phyloP scores from a whole-genome alignment of 2,329 filamentous ascomycete species.

The Lasiodiplodia theobromae region DNA sequence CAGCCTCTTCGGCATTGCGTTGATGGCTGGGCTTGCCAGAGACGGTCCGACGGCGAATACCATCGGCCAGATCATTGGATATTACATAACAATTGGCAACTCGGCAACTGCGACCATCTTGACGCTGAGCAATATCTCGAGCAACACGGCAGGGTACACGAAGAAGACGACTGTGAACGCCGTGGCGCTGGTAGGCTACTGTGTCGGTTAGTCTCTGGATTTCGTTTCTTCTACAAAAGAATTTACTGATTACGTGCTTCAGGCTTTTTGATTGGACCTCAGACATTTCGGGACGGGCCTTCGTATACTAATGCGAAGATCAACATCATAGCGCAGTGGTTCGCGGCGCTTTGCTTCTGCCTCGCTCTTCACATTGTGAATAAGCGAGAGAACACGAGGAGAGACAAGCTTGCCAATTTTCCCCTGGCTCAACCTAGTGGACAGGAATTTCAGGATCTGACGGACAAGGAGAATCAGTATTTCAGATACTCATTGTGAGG shows the following conservation, averaged over 20 bases:
- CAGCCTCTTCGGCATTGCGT: not conserved
- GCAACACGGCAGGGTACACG: constrained; percentile 5
- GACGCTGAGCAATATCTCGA: constrained; percentile 3
- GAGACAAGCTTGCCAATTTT: not conserved
- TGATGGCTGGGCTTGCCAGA: constrained; percentile 5
- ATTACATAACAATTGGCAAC: constrained; percentile 16
- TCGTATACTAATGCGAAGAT: constrained; percentile 4
- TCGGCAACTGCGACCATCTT: constrained; percentile 11
- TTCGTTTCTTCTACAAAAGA: not conserved
- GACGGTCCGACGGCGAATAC: constrained; percentile 5
- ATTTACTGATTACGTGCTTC: not conserved
- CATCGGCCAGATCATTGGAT: constrained; percentile 1
- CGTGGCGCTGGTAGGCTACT: constrained; percentile 6
- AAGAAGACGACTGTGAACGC: constrained; percentile 20
- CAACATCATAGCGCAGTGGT: constrained; percentile 14
- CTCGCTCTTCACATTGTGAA: not conserved
- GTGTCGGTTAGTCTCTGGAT: not conserved
- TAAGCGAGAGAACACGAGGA: not conserved
- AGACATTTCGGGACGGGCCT: constrained; percentile 7
- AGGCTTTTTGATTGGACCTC: constrained; percentile 5
- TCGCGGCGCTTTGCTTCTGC: constrained; percentile 9
- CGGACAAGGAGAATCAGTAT: not conserved
- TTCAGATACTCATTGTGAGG: not conserved
- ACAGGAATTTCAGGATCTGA: not conserved
- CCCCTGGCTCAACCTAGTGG: not conserved